A percentile compares a stretch with the other conserved stretches of the same genome.
These are phyloP conservation scores for Aurantiochytrium sp. DNA, from an alignment of 108 stramenopile genomes.

Conservation along the genomic window DNA sequence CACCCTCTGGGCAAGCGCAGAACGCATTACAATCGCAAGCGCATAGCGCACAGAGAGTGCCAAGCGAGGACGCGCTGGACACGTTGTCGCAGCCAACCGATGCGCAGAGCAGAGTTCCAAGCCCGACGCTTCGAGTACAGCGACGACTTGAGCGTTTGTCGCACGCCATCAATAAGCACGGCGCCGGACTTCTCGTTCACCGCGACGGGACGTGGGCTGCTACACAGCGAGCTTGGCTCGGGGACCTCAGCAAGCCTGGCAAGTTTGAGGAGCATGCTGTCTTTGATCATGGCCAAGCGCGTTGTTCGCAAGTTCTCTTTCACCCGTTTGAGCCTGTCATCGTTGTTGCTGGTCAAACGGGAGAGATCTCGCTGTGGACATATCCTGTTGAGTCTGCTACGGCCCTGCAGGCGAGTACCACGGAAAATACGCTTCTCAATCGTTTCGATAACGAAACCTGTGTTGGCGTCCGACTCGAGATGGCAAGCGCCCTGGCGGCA, in stretches of 20 bases:
- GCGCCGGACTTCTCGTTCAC: background rate
- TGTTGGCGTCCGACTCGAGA: background rate
- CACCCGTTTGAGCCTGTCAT: slow-evolving; percentile 84
- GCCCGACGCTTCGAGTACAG: background rate
- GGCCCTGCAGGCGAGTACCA: background rate
- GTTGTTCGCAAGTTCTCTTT: slow-evolving; percentile 70
- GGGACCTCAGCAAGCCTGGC: slow-evolving; percentile 43
- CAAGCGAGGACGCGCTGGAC: no score
- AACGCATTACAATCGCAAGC: no score
- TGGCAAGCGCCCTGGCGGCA: background rate
- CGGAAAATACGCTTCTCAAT: background rate
- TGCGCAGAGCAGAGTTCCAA: background rate
- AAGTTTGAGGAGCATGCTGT: slow-evolving; percentile 61
- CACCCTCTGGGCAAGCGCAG: no score
- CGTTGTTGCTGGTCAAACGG: slow-evolving; percentile 64
- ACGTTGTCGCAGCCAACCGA: no score
- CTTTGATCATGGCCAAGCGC: slow-evolving; percentile 50
- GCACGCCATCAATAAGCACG: background rate
- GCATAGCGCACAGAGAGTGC: no score
- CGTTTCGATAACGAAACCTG: background rate
- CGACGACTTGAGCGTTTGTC: background rate
- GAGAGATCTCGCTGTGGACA: slow-evolving; percentile 74
- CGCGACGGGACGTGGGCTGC: background rate
- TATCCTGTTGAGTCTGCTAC: slow-evolving; percentile 23
- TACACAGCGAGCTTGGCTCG: background rate